A percentile compares a stretch with the other conserved stretches of the same genome.
Conservation (phyloP, 352 stramenopile species). For the Pythium sukuiense region DNA sequence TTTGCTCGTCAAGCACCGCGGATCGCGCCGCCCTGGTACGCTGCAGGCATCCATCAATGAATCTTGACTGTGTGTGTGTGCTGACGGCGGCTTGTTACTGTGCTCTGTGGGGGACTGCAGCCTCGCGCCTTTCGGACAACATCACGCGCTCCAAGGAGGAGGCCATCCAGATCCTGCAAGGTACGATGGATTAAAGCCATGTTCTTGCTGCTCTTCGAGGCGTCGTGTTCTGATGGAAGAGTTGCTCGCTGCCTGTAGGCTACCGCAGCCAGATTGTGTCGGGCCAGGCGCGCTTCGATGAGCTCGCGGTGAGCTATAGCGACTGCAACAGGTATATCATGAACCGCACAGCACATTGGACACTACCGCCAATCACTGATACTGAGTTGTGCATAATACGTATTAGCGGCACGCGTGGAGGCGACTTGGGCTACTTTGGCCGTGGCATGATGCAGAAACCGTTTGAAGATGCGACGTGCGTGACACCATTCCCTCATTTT, state of each 20-base stretch:
- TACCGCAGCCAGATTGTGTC: constrained; percentile 84
- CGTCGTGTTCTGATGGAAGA: no score
- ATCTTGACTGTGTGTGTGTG: no score
- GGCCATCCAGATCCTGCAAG: constrained; percentile 82
- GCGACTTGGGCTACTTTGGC: constrained; percentile 90
- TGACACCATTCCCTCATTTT: background rate
- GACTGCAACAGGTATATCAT: constrained; percentile 62
- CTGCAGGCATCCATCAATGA: constrained; percentile 8
- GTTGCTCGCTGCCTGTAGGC: constrained; percentile 21
- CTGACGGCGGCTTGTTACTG: constrained; percentile 24
- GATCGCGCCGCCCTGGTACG: constrained; percentile 79
- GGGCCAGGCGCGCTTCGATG: constrained; percentile 73
- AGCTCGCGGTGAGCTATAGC: constrained; percentile 81
- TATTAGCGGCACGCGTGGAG: constrained; percentile 61
- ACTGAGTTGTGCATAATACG: no score
- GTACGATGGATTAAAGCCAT: constrained; percentile 18
- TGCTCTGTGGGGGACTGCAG: constrained; percentile 21
- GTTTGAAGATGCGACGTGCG: constrained; percentile 87
- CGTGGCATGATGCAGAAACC: constrained; percentile 92
- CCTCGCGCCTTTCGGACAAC: constrained; percentile 86
- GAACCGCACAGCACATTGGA: no score
- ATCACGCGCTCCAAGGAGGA: constrained; percentile 92
- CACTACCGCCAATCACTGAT: no score
- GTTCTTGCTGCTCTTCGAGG: no score
- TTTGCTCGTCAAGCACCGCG: constrained; percentile 95